Conservation (phyloP, 2,329 filamentous ascomycete genomes). For the Nothopassalora personata region DNA sequence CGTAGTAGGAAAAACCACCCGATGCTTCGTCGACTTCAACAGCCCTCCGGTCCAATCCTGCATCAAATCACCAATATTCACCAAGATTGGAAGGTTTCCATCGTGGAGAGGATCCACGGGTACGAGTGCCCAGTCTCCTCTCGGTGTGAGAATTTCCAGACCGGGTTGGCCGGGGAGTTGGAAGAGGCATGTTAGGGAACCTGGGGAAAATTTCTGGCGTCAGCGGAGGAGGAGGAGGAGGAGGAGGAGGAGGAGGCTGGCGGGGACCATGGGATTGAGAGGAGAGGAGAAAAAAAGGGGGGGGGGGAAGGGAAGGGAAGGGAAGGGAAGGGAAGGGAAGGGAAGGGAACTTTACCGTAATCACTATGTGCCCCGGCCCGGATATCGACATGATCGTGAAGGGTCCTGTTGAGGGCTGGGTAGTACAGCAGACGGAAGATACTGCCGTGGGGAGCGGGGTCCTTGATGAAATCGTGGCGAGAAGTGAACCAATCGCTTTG, state of each 20-base stretch:
- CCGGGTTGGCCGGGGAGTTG: conserved; percentile 79
- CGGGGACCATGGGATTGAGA: neutral
- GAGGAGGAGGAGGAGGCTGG: too few relatives aligned
- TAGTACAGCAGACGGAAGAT: conserved; percentile 52
- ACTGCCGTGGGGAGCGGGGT: conserved; percentile 46
- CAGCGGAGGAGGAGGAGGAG: neutral
- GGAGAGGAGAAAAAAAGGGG: neutral
- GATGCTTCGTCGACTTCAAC: conserved; percentile 80
- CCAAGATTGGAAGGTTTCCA: conserved; percentile 57
- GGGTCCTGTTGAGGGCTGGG: conserved; percentile 12
- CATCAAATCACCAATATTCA: conserved; percentile 66
- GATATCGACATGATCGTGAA: conserved; percentile 51
- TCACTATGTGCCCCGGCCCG: conserved; percentile 90
- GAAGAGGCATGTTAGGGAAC: conserved; percentile 67
- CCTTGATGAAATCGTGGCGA: conserved; percentile 50
- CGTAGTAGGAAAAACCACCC: conserved; percentile 65
- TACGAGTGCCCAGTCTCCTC: conserved; percentile 39
- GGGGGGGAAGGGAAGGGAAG: too few relatives aligned
- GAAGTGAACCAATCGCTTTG: conserved; percentile 53
- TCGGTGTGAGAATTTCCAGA: conserved; percentile 67
- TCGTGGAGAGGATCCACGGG: conserved; percentile 37
- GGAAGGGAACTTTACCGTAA: conserved; percentile 49
- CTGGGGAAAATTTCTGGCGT: neutral
- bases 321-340: too few relatives aligned
- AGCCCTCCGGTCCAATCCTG: conserved; percentile 89